phyloP scores from a whole-genome alignment of 441 rosid genomes.

The Macaranga tanarius region DNA sequence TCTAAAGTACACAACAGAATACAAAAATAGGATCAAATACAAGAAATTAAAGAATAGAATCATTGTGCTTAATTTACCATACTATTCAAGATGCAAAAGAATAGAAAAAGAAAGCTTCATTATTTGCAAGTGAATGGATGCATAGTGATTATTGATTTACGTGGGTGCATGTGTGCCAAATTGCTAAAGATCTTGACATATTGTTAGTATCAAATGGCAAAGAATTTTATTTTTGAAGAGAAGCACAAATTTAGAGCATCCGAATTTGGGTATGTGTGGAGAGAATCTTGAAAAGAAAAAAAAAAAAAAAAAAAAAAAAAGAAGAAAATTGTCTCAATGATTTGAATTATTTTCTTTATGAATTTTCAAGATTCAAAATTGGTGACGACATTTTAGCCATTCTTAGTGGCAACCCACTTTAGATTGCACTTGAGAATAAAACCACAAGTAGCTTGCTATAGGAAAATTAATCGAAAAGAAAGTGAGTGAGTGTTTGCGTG shows the following conservation, averaged over 20 bases:
- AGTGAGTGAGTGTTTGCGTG: conserved; percentile 39
- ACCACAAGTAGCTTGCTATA: conserved; percentile 25
- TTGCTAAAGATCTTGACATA: neutral
- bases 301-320: no score
- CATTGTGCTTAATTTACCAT: no score
- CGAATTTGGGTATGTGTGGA: conserved; percentile 4
- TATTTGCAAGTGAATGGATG: neutral
- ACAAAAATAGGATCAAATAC: no score
- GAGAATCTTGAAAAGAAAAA: neutral
- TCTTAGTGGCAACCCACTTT: conserved; percentile 70
- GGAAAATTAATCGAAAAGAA: neutral
- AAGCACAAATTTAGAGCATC: neutral
- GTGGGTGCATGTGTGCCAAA: neutral
- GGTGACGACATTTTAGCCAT: conserved; percentile 40
- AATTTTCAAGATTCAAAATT: conserved; percentile 3
- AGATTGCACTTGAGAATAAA: conserved; percentile 52
- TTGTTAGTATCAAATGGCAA: conserved; percentile 12
- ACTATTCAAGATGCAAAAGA: no score
- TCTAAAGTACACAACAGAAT: no score
- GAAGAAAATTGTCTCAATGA: neutral
- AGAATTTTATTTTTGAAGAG: conserved; percentile 4
- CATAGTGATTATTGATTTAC: neutral
- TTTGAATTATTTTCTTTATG: neutral
- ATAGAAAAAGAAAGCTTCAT: no score
- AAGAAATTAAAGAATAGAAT: no score